phyloP scores from a whole-genome alignment of 2,329 filamentous ascomycete genomes.

The Chaetothyriales sp. region DNA sequence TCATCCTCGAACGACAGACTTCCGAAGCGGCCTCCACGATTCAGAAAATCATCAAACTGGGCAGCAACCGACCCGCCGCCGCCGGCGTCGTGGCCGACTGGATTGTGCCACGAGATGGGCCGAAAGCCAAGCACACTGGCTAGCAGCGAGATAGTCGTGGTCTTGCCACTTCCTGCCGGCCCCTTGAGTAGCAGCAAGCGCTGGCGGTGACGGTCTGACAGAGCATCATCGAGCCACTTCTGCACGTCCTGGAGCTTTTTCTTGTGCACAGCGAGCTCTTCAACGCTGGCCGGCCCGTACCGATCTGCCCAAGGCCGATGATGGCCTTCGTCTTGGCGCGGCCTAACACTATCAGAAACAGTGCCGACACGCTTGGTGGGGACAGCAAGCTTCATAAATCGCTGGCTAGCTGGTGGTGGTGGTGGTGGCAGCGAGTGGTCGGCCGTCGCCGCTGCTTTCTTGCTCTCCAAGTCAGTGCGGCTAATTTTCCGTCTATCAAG shows the following conservation, averaged over 20 bases:
- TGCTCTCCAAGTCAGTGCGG: neutral
- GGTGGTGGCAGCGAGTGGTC: slow-evolving; percentile 3
- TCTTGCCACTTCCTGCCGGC: slow-evolving; percentile 83
- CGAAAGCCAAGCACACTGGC: slow-evolving; percentile 64
- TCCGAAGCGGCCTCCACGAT: slow-evolving; percentile 65
- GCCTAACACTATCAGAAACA: neutral
- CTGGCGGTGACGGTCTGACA: slow-evolving; percentile 46
- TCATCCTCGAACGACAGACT: slow-evolving; percentile 36
- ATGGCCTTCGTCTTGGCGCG: slow-evolving; percentile 37
- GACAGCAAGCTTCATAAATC: slow-evolving; percentile 9
- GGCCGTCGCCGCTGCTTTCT: slow-evolving; percentile 1
- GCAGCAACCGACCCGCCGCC: slow-evolving; percentile 54
- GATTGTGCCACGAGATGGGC: slow-evolving; percentile 84
- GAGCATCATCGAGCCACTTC: slow-evolving; percentile 65
- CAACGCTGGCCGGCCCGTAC: slow-evolving; percentile 59
- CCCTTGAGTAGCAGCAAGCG: slow-evolving; percentile 76
- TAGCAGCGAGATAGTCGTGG: slow-evolving; percentile 67
- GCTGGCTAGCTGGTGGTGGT: slow-evolving; percentile 13
- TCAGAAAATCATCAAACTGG: slow-evolving; percentile 87
- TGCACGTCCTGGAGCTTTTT: slow-evolving; percentile 81
- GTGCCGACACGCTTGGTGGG: slow-evolving; percentile 3
- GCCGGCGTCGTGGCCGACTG: slow-evolving; percentile 47
- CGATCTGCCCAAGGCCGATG: slow-evolving; percentile 74
- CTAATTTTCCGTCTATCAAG: slow-evolving; percentile 7
- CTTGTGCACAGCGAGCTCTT: slow-evolving; percentile 88